Conservation (phyloP, 495 filamentous ascomycete species). For the Emericellopsis terricola region DNA sequence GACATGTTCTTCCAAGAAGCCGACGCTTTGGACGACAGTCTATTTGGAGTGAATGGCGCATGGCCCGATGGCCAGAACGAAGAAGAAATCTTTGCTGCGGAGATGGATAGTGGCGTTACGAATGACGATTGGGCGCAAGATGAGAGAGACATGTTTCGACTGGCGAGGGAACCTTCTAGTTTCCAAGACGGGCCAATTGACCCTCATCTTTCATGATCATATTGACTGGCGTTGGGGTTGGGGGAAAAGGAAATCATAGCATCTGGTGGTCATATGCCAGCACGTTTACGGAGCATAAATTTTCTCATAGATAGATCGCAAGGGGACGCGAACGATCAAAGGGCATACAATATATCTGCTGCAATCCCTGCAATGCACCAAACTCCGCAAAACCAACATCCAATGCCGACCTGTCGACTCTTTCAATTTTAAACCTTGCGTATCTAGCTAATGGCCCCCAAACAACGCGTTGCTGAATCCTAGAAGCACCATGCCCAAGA, state of each 20-base stretch:
- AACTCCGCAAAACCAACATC: not conserved
- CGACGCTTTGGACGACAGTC: too few relatives aligned
- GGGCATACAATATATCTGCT: too few relatives aligned
- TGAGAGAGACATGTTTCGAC: not conserved
- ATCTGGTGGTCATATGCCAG: too few relatives aligned
- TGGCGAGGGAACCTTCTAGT: not conserved
- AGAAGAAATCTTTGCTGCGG: conserved; percentile 3
- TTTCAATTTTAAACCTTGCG: not conserved
- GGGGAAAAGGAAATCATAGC: too few relatives aligned
- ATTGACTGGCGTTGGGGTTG: not conserved
- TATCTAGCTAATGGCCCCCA: not conserved
- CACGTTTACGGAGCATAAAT: too few relatives aligned
- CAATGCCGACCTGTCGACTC: not conserved
- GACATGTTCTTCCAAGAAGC: not conserved
- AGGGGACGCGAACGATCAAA: too few relatives aligned
- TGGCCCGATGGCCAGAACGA: not conserved
- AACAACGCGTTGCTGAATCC: conserved; percentile 68
- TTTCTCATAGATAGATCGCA: too few relatives aligned
- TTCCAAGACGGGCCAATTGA: conserved; percentile 1
- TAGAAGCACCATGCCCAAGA: conserved; percentile 78
- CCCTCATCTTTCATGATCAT: not conserved
- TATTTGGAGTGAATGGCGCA: too few relatives aligned
- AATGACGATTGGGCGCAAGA: not conserved
- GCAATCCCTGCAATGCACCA: too few relatives aligned
- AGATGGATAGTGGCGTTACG: conserved; percentile 2